phyloP scores from a whole-genome alignment of 768 basidiomycete genomes.

The Cystofilobasidium bisporidii region DNA sequence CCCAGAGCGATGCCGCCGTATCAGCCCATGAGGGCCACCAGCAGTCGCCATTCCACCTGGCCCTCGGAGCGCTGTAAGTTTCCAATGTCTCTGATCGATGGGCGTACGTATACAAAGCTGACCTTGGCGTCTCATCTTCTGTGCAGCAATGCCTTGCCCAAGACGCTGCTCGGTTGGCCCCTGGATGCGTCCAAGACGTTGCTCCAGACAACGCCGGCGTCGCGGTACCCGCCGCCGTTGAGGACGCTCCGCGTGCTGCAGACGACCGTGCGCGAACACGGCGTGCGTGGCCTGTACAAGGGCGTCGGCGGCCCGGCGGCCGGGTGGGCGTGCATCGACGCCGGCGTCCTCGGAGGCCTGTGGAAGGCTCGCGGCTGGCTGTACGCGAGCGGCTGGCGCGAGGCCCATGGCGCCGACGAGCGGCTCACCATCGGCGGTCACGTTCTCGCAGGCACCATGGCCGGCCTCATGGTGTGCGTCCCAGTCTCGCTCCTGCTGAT shows the following conservation, averaged over 20 bases:
- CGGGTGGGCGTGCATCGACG: not conserved
- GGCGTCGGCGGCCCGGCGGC: not conserved
- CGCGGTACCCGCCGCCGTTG: not conserved
- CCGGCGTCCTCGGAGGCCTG: not conserved
- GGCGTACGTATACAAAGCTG: too few species aligned
- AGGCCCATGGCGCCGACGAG: not conserved
- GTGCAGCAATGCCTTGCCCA: not conserved
- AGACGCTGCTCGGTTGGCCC: not conserved
- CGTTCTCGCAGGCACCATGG: not conserved
- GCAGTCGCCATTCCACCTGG: too few species aligned
- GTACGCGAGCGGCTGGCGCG: not conserved
- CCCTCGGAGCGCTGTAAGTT: too few species aligned
- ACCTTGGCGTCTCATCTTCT: too few species aligned
- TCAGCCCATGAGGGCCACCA: not conserved
- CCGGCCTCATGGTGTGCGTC: not conserved
- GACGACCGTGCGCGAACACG: not conserved
- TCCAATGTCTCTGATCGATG: too few species aligned
- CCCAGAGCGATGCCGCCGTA: not conserved
- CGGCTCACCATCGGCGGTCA: not conserved
- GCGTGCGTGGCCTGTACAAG: not conserved
- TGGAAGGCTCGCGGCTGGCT: not conserved
- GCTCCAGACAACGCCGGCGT: not conserved
- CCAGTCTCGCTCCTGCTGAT: not conserved
- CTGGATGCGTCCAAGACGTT: slow-evolving; percentile 3
- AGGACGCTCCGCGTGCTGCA: not conserved